These are phyloP conservation scores for Albugo laibachii DNA, from an alignment of 352 stramenopile species.

Conservation along the genomic window DNA sequence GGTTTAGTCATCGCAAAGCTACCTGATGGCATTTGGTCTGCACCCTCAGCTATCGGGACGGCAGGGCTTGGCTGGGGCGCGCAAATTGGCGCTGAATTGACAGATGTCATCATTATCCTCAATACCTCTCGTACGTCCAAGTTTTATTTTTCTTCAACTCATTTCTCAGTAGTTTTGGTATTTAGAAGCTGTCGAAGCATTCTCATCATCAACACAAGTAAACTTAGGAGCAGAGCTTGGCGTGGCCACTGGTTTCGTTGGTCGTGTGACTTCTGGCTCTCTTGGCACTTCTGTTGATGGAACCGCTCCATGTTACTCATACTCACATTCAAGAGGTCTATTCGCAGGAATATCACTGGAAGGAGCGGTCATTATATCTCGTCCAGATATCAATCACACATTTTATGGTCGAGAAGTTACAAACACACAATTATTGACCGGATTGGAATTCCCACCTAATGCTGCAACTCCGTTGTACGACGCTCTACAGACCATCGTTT, in stretches of 20 bases:
- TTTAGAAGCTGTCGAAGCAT: constrained; percentile 55
- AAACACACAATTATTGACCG: constrained; percentile 47
- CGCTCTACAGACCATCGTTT: constrained; percentile 15
- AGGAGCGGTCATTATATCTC: constrained; percentile 75
- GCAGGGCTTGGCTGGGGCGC: constrained; percentile 79
- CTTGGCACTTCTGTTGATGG: constrained; percentile 58
- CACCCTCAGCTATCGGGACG: constrained; percentile 87
- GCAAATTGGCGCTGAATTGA: constrained; percentile 83
- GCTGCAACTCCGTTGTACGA: constrained; percentile 75
- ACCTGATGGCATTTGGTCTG: constrained; percentile 87
- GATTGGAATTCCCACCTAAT: constrained; percentile 54
- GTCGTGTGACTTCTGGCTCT: constrained; percentile 56
- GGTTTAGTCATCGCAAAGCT: constrained; percentile 86
- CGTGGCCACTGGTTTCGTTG: constrained; percentile 77
- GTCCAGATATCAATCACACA: constrained; percentile 76
- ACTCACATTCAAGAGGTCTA: constrained; percentile 81
- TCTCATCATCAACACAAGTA: constrained; percentile 65
- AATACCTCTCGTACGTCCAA: constrained; percentile 50
- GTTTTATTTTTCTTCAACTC: not conserved
- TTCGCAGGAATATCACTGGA: constrained; percentile 82
- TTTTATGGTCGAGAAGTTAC: constrained; percentile 81
- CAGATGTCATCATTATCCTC: constrained; percentile 88
- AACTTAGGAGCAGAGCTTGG: constrained; percentile 82
- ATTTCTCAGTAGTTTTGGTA: not conserved
- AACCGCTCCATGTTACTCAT: constrained; percentile 80